Evolutionary conservation across 768 basidiomycete genomes (phyloP), one percentile per base, ranked within the genome.

Genomic region (Naganishia onofrii): DNA sequence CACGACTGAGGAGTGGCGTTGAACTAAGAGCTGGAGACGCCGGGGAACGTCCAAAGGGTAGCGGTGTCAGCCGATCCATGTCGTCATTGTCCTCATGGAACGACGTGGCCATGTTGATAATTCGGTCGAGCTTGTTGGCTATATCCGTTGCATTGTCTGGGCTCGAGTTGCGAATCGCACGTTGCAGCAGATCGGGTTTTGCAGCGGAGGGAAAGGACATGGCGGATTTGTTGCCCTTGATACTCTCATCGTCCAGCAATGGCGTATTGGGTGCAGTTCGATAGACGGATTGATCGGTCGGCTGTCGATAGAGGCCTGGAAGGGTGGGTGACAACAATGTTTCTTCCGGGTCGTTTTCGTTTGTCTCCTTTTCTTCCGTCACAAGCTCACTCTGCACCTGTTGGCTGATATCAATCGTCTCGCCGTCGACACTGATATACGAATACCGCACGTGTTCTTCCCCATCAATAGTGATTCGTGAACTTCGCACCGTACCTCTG

Each of bases 381-480:
- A 73, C 72, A 85, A 90, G 90, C 74, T 95, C 95, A 80, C 91
- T 87, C 77, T 94, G 92, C 56, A 97, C 86, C 60, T 96, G 89
- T 72, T 95, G 90, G 75, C 91, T 93, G 78, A 98, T 92, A 79
- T 98, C 95, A 76, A 88, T 90, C 0, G 89, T 90, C 82, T 91
- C 91, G 2, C 93, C 95, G 71, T 93, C 92, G 2, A 87, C 85
- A 72, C 92, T 89, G 51, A 97, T 90, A 78, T 92, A 97, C 46
- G 94, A 96, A 79, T 99, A 99, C 0, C 94, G 88, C 82, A 93
- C 89, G 55, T 84, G 83, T 72, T 91, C 89, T 51, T 85, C 87
- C 21, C 74, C 78, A n/a, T 66, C 68, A 32, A 74, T 72, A 13
- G 76, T 72, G 72, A 88, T 87, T 8, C 92, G 84, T 7, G 90